Evolutionary conservation across 305 asterid species (phyloP), one percentile per base, ranked within the genome.

Genomic region (Fraxinus angustifolia): DNA sequence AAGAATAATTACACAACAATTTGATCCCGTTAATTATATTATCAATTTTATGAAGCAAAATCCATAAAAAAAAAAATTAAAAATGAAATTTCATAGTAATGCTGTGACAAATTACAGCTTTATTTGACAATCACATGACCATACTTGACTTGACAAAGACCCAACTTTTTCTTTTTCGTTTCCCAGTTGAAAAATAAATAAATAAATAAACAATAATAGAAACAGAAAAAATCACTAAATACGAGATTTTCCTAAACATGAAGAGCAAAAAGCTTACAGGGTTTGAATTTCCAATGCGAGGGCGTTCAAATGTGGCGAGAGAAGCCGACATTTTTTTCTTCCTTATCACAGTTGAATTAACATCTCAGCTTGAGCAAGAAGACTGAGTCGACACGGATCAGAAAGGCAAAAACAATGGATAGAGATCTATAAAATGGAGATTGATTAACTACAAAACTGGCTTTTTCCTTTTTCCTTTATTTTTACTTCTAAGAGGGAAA

Each of bases 231-330:
- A 58, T 45, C 5, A 45, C 17, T 14, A 45, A 45, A 45, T 50
- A 19, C 60, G 50, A 71, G 80, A 88, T 78, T 30, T 68, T 68
- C 38, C 21, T 30, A 68, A 14, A 34, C 72, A 78, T 0, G 28
- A 34, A 26, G 73, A 21, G 23, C 1, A 6, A 65, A 40, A 76
- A 58, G 16, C 35, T 50, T 91, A 96, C 99, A 97, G 97, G 84
- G 83, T 94, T 93, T n/a, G 98, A 88, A 83, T 91, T 86, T 67
- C 92, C 95, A 76, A 88, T 85, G 35, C 98, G 97, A 72, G 99
- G 97, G 75, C 97, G 95, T 83, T 92, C 97, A 87, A 94, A 89
- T 85, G 98, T 92, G 78, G 98, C 90, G 31, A 95, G 86, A 74
- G 98, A 84, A 62, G 95, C 97, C 83, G 98, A 90, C 98, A 95